Percentiles rank a stretch among this genome's conserved stretches.
phyloP scores from a whole-genome alignment of 2,329 filamentous ascomycete genomes.

The Sarocladium strictum region DNA sequence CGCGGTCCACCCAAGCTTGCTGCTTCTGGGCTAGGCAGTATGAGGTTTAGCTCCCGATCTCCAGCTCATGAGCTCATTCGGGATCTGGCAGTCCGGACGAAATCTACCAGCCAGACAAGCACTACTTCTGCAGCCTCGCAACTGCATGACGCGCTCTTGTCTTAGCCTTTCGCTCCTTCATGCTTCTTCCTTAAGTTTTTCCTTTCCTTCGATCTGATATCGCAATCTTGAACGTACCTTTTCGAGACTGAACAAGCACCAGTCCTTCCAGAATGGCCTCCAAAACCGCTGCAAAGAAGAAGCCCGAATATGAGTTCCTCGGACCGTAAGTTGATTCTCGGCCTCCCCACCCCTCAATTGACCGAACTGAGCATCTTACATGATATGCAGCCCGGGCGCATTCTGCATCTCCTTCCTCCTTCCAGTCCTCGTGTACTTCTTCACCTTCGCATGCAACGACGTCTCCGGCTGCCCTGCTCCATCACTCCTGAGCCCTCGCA shows the following conservation, averaged over 20 bases:
- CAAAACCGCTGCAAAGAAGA: slow-evolving; percentile 12
- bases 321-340: slow-evolving; percentile 37
- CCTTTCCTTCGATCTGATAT: neutral
- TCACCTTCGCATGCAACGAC: slow-evolving; percentile 87
- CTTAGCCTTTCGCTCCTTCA: neutral
- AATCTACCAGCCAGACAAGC: neutral
- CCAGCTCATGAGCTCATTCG: neutral
- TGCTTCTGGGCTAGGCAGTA: neutral
- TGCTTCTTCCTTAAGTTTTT: neutral
- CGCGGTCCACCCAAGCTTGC: neutral
- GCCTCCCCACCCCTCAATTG: neutral
- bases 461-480: slow-evolving; percentile 85
- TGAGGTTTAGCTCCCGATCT: neutral
- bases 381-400: slow-evolving; percentile 59
- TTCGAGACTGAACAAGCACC: neutral
- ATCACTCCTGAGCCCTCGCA: slow-evolving; percentile 67
- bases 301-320: slow-evolving; percentile 45
- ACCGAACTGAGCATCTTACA: slow-evolving; percentile 11
- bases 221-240: neutral
- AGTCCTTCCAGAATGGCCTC: neutral
- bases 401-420: slow-evolving; percentile 73
- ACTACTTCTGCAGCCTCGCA: slow-evolving; percentile 1
- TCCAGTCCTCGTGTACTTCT: slow-evolving; percentile 70
- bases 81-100: slow-evolving; percentile 1
- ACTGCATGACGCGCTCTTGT: slow-evolving; percentile 9